These are phyloP conservation scores for Globisporangium mamillatum DNA, from an alignment of 352 stramenopile genomes.

Conservation along the genomic window DNA sequence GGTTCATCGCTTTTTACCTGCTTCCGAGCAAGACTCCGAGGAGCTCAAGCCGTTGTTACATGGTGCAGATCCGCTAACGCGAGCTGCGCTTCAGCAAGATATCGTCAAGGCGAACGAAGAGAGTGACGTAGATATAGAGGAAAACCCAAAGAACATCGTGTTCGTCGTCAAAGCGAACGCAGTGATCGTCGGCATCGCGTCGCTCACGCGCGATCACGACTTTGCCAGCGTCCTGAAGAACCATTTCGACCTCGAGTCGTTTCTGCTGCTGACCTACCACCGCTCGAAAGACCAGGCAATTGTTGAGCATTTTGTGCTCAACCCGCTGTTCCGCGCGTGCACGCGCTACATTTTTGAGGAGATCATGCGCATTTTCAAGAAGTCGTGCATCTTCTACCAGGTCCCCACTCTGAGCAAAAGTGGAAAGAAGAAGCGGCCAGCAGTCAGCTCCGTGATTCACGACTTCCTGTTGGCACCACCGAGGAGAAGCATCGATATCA, in stretches of 20 bases:
- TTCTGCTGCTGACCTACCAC: slow-evolving; percentile 62
- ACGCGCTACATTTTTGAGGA: slow-evolving; percentile 71
- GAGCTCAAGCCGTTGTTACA: slow-evolving; percentile 20
- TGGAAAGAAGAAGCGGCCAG: background rate
- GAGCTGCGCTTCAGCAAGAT: slow-evolving; percentile 30
- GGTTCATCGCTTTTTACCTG: slow-evolving; percentile 29
- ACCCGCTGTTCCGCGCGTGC: slow-evolving; percentile 68
- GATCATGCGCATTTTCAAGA: slow-evolving; percentile 71
- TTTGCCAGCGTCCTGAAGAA: slow-evolving; percentile 50
- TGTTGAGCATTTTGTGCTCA: slow-evolving; percentile 62
- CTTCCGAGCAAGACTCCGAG: slow-evolving; percentile 14
- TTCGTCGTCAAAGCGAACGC: slow-evolving; percentile 59
- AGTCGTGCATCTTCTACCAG: slow-evolving; percentile 64
- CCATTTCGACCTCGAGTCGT: slow-evolving; percentile 64
- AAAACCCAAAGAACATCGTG: slow-evolving; percentile 58
- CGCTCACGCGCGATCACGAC: slow-evolving; percentile 44
- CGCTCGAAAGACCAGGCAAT: slow-evolving; percentile 67
- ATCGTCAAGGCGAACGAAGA: slow-evolving; percentile 41
- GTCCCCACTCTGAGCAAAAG: slow-evolving; percentile 24
- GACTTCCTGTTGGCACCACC: slow-evolving; percentile 65
- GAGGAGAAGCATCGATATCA: slow-evolving; percentile 41
- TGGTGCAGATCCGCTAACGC: slow-evolving; percentile 28
- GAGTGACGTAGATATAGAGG: slow-evolving; percentile 56
- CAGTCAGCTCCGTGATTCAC: slow-evolving; percentile 42
- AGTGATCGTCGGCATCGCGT: slow-evolving; percentile 38